Percentiles rank a stretch among this genome's conserved stretches.
Evolutionary conservation across 1,284 basidiomycete species (phyloP).

Genomic region (Cronartium ribicola): DNA sequence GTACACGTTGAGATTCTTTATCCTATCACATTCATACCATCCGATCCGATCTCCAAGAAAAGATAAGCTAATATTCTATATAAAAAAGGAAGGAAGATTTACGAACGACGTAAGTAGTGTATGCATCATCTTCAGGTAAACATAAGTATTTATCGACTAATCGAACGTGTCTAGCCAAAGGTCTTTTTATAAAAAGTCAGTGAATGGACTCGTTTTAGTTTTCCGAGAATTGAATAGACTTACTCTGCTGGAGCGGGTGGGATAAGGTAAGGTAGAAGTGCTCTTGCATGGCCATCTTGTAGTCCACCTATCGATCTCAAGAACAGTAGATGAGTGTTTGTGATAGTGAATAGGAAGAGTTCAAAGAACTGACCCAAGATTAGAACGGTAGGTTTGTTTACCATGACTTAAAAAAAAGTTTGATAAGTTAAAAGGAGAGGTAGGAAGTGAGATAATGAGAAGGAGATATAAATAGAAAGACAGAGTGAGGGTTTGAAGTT

Average conservation of each 20-base stretch:
- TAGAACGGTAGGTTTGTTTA: slow-evolving; percentile 10
- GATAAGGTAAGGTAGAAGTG: slow-evolving; percentile 34
- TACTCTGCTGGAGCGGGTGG: slow-evolving; percentile 34
- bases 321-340: background rate
- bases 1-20: slow-evolving; percentile 42
- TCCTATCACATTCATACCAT: slow-evolving; percentile 12
- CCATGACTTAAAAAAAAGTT: too few species aligned
- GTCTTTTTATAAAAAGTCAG: slow-evolving; percentile 5
- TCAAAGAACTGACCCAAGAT: slow-evolving; percentile 12
- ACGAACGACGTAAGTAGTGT: slow-evolving; percentile 42
- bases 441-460: too few species aligned
- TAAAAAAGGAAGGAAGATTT: background rate
- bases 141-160: slow-evolving; percentile 42
- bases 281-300: slow-evolving; percentile 41
- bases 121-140: slow-evolving; percentile 42
- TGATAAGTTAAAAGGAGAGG: too few species aligned
- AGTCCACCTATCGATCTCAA: slow-evolving; percentile 22
- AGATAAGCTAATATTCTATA: background rate
- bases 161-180: slow-evolving; percentile 39
- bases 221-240: background rate
- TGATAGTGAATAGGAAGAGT: background rate
- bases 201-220: background rate
- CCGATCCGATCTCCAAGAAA: background rate
- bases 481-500: too few species aligned
- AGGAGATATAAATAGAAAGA: too few species aligned